Conservation (phyloP, 176 grass and related monocot species). For the Thinopyrum elongatum region DNA sequence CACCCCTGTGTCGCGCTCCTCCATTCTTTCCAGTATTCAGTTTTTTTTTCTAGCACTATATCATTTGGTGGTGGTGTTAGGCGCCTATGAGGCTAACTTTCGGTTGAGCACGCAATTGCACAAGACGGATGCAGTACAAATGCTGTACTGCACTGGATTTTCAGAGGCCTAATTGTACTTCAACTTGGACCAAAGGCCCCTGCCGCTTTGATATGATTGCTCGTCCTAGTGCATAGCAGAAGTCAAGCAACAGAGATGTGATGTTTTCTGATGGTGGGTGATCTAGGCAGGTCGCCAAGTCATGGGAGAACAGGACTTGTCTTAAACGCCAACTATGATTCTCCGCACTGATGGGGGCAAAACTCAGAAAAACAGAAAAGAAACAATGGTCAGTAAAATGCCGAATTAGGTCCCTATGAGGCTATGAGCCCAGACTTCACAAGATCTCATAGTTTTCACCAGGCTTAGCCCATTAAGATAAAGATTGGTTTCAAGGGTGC, state of each 20-base stretch:
- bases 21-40: background rate
- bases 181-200: background rate
- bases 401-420: too few relatives aligned
- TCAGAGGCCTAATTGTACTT: background rate
- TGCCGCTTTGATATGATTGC: background rate
- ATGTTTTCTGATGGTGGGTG: background rate
- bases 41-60: background rate
- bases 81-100: background rate
- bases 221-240: background rate
- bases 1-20: background rate
- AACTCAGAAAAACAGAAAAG: too few relatives aligned
- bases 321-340: background rate
- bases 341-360: background rate
- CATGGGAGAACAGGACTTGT: background rate
- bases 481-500: too few relatives aligned
- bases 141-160: background rate
- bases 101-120: background rate
- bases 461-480: too few relatives aligned
- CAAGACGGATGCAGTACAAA: background rate
- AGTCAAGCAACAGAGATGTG: background rate
- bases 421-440: too few relatives aligned
- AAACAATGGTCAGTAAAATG: too few relatives aligned
- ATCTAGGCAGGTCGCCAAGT: background rate
- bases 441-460: too few relatives aligned
- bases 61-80: conserved; percentile 3